phyloP scores from a whole-genome alignment of 306 rosid species.

The Datisca glomerata region DNA sequence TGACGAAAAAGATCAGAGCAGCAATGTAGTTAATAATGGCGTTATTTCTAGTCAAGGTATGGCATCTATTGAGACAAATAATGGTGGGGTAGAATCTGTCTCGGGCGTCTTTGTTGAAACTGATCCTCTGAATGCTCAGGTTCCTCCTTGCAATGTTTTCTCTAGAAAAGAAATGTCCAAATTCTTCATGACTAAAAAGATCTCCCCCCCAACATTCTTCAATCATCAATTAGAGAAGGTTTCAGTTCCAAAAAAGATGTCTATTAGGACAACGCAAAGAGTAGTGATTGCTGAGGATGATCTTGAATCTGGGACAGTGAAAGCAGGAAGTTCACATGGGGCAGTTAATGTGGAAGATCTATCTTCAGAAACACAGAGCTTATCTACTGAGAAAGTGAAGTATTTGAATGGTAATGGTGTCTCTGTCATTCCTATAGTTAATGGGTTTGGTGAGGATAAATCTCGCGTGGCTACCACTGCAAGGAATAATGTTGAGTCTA shows the following conservation, averaged over 20 bases:
- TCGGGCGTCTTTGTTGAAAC: slow-evolving; percentile 25
- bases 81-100: slow-evolving; percentile 26
- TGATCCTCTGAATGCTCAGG: slow-evolving; percentile 66
- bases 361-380: slow-evolving; percentile 21
- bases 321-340: slow-evolving; percentile 33
- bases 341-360: slow-evolving; percentile 18
- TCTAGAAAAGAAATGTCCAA: slow-evolving; percentile 67
- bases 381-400: slow-evolving; percentile 24
- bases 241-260: slow-evolving; percentile 28
- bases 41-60: slow-evolving; percentile 20
- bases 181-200: slow-evolving; percentile 41
- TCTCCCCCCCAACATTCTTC: slow-evolving; percentile 37
- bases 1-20: slow-evolving; percentile 17
- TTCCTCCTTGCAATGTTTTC: slow-evolving; percentile 66
- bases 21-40: slow-evolving; percentile 22
- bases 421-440: slow-evolving; percentile 28
- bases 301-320: slow-evolving; percentile 21
- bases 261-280: slow-evolving; percentile 13
- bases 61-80: slow-evolving; percentile 24
- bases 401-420: slow-evolving; percentile 23
- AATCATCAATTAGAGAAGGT: slow-evolving; percentile 26
- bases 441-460: slow-evolving; percentile 34
- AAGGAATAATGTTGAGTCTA: slow-evolving; percentile 20
- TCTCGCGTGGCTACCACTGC: slow-evolving; percentile 13
- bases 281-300: slow-evolving; percentile 15